phyloP scores from a whole-genome alignment of 1,284 basidiomycete species.

The Gastroboletus turbinatus region DNA sequence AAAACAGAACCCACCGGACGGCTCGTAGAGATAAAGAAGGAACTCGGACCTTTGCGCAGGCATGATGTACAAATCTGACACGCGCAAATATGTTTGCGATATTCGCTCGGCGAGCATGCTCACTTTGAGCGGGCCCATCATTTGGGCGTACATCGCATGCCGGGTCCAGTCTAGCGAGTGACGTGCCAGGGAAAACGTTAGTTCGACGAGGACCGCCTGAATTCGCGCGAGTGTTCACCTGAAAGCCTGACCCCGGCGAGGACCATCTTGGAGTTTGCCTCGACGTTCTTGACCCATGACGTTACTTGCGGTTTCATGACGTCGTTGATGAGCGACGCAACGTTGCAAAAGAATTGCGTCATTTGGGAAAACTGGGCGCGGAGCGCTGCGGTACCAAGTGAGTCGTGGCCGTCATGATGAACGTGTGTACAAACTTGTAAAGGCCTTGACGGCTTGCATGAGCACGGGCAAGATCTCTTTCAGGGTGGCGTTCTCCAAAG shows the following conservation, averaged over 20 bases:
- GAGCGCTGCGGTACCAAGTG: constrained; percentile 1
- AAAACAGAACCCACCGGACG: not conserved
- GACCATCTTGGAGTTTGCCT: constrained; percentile 19
- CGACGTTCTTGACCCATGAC: constrained; percentile 18
- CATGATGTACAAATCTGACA: constrained; percentile 24
- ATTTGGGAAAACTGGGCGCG: constrained; percentile 24
- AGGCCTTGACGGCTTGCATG: constrained; percentile 18
- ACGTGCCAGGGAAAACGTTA: not conserved
- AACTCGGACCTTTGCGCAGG: constrained; percentile 19
- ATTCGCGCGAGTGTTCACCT: not conserved
- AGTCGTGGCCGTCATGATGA: not conserved
- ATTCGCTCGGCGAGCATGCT: constrained; percentile 24
- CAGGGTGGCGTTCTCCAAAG: constrained; percentile 21
- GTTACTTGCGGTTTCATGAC: constrained; percentile 22
- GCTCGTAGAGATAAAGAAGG: not conserved
- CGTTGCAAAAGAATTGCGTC: constrained; percentile 19
- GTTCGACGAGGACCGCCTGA: not conserved
- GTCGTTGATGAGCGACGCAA: constrained; percentile 22
- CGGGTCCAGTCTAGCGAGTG: constrained; percentile 18
- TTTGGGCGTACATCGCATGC: constrained; percentile 23
- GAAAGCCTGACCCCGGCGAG: constrained; percentile 20
- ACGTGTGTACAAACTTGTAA: constrained; percentile 12
- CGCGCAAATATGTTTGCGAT: constrained; percentile 18
- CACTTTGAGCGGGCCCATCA: constrained; percentile 26
- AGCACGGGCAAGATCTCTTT: constrained; percentile 21